Base-by-base conservation (phyloP, 2,329 filamentous ascomycete species). In the Alternaria sp. region DNA sequence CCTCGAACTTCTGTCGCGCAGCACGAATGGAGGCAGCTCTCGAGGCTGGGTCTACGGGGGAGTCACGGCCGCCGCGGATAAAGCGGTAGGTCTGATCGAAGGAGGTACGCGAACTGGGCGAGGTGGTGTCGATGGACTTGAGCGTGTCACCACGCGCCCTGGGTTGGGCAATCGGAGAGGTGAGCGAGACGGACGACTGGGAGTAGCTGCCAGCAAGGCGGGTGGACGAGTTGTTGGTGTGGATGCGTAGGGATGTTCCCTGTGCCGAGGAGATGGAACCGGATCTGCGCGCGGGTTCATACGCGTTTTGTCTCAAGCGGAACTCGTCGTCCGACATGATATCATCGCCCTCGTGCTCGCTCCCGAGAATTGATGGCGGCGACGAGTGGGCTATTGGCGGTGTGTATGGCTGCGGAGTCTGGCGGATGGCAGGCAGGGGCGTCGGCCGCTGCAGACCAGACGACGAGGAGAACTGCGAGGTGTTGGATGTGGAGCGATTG, bases 21-120 rank as follows among this genome's bases (percentile, higher is more conserved):
- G 85, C 86, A 58, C 85, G 83, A 10, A 89, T 86, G 5, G 83
- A 83, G 17, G 86, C 86, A 45, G 86, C 86, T 43, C 86, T 83
- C 6, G 84, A 83, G 28, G 83, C 81, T 8, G 86, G 82, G 68
- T 88, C 86, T 15, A 77, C 69, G 10, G 78, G 78, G 10, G 81
- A 82, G 60, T 85, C 85, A 32, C 83, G 80, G 25, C 81, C 83
- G 43, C 81, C 83, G 54, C 81, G 83, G 70, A 86, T 77, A 67
- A 84, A 81, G 52, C 83, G 83, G 66, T 87, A 85, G 21, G 85
- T 82, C 65, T 84, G 86, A 72, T 89, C 87, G 57, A 88, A 81
- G 28, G 86, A 88, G 32, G 85, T 85, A 47, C 87, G 82, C 4
- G 86, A 85, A 60, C 83, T 84, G 4, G 85, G 85, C 1, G 85